Percentiles rank a stretch among this genome's conserved stretches.
These are phyloP conservation scores for Diaporthe longicolla DNA, from an alignment of 2,329 filamentous ascomycete species.

Conservation along the genomic window DNA sequence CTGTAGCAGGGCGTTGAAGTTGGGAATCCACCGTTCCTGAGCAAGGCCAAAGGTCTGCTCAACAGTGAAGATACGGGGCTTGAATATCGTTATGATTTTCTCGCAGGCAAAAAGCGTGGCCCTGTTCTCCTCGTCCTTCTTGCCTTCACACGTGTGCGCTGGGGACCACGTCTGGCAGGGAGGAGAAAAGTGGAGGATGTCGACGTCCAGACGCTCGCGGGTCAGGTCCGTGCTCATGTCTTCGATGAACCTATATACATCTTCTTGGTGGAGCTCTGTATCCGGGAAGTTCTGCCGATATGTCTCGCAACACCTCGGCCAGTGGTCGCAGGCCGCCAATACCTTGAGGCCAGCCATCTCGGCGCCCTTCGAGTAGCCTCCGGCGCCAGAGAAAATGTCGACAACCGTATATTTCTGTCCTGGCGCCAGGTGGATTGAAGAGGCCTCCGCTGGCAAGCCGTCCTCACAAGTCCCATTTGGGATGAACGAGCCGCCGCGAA, in stretches of 20 bases:
- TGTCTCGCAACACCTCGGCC: slow-evolving; percentile 67
- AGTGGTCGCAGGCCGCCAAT: slow-evolving; percentile 75
- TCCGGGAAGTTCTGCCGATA: slow-evolving; percentile 72
- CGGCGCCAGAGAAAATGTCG: slow-evolving; percentile 81
- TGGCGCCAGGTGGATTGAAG: slow-evolving; percentile 18
- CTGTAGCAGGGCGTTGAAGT: slow-evolving; percentile 72
- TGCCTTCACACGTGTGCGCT: slow-evolving; percentile 73
- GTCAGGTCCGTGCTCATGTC: slow-evolving; percentile 43
- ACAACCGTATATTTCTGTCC: slow-evolving; percentile 74
- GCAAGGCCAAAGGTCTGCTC: slow-evolving; percentile 84
- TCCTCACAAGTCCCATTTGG: slow-evolving; percentile 44
- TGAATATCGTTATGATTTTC: slow-evolving; percentile 68
- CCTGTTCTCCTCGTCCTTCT: slow-evolving; percentile 77
- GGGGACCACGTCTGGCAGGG: slow-evolving; percentile 84
- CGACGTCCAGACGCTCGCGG: slow-evolving; percentile 60
- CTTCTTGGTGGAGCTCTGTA: slow-evolving; percentile 61
- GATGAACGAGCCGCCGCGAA: slow-evolving; percentile 56
- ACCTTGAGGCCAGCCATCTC: slow-evolving; percentile 69
- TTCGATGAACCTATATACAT: slow-evolving; percentile 65
- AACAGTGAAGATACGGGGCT: slow-evolving; percentile 79
- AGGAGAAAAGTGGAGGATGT: slow-evolving; percentile 81
- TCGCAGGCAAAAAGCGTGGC: slow-evolving; percentile 69
- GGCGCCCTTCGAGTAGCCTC: slow-evolving; percentile 78
- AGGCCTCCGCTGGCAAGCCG: too few relatives aligned
- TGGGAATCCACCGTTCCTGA: slow-evolving; percentile 64